Evolutionary conservation across 345 rosid species (phyloP).

Genomic region (Odontarrhena argentea): DNA sequence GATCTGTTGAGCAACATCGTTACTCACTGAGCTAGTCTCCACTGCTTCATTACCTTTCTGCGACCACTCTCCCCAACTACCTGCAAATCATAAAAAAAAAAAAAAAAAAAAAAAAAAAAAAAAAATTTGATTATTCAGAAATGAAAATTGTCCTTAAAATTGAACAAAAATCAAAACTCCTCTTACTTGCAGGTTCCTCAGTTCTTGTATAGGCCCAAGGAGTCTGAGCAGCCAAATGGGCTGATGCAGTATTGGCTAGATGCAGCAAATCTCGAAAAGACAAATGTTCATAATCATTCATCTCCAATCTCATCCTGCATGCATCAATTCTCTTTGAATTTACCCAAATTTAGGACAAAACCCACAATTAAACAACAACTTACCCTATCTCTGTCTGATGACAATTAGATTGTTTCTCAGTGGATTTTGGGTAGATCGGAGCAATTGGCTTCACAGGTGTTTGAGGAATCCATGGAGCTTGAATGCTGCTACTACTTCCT

Average conservation of each 20-base stretch:
- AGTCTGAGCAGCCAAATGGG: background rate
- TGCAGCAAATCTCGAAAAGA: conserved; percentile 56
- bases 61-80: conserved; percentile 23
- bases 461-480: conserved; percentile 52
- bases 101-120: no score
- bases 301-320: conserved; percentile 30
- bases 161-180: conserved; percentile 2
- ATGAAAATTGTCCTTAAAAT: background rate
- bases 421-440: conserved; percentile 39
- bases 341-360: background rate
- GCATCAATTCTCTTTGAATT: conserved; percentile 17
- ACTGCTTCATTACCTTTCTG: conserved; percentile 25
- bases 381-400: conserved; percentile 38
- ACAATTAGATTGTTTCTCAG: conserved; percentile 28
- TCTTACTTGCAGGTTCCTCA: conserved; percentile 18
- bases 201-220: background rate
- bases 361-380: background rate
- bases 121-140: background rate
- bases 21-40: conserved; percentile 32
- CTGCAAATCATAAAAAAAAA: no score
- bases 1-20: conserved; percentile 43
- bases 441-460: conserved; percentile 50
- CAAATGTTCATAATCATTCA: conserved; percentile 36
- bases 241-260: conserved; percentile 54
- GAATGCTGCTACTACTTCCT: conserved; percentile 37